These are phyloP conservation scores for Picea sitchensis DNA, from an alignment of 75 land plant genomes.

Conservation along the genomic window DNA sequence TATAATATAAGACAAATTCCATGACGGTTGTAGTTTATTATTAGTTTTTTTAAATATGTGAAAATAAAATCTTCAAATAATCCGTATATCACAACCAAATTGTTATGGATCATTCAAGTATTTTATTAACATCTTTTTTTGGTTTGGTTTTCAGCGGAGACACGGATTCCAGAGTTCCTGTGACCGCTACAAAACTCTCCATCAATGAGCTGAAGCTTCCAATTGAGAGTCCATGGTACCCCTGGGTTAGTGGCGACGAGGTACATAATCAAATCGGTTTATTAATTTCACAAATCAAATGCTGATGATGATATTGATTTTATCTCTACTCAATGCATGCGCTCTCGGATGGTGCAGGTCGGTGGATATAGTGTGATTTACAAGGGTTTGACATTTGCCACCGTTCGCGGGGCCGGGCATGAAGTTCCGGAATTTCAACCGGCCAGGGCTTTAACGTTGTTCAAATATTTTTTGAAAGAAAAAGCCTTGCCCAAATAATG, in stretches of 20 bases:
- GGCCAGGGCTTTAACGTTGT: conserved; percentile 16
- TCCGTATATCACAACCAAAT: too few species aligned
- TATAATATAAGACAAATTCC: background rate
- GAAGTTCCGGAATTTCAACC: conserved; percentile 46
- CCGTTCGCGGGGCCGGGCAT: conserved; percentile 83
- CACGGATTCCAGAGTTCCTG: conserved; percentile 37
- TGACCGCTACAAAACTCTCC: conserved; percentile 26
- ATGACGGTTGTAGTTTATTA: too few species aligned
- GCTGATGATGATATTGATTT: too few species aligned
- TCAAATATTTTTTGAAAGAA: too few species aligned
- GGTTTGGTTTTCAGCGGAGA: conserved; percentile 50
- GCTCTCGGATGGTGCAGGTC: background rate
- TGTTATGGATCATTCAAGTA: background rate
- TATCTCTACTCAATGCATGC: too few species aligned
- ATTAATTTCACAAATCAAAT: too few species aligned
- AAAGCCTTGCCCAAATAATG: too few species aligned
- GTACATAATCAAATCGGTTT: too few species aligned
- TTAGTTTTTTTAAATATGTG: too few species aligned
- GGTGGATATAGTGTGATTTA: conserved; percentile 29
- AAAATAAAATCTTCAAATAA: too few species aligned
- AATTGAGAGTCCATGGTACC: background rate
- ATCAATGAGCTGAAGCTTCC: background rate
- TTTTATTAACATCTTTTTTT: background rate
- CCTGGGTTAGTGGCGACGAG: background rate
- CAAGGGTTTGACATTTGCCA: conserved; percentile 58